Base-by-base conservation (phyloP, 495 filamentous ascomycete species). In the Cenococcum geophilum region DNA sequence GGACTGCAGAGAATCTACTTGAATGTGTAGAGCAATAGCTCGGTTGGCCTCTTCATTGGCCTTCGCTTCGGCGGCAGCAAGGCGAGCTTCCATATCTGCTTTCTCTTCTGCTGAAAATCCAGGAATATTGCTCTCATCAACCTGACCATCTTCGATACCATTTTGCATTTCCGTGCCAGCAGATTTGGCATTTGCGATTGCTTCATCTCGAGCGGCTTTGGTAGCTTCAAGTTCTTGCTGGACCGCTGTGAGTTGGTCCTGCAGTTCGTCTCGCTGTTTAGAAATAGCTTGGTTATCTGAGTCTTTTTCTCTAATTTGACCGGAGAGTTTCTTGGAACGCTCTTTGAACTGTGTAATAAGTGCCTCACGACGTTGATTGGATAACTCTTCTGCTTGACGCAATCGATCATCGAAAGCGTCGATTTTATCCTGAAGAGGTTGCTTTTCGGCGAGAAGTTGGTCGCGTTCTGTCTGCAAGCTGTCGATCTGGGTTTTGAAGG, bases 401-500 rank as follows among this genome's bases (percentile, higher is more conserved):
- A 85, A 73, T 56, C 83, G 75, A 49, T 77, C 78, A 0, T 78
- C 76, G 59, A 83, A 75, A n/a, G 68, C 65, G 27, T 76, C 73
- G 9, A 84, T 57, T 62, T 82, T 77, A 49, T 82, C 75, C 68
- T 85, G 80, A 1, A 96, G 77, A 0, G 79, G 71, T 32, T 79
- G 72, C 40, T 84, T 84, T 21, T 80, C 78, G 50, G 80, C 72
- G 43, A 82, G 73, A 25, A 88, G 77, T 32, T 85, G 74, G 68
- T 92, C 87, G 1, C 86, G 83, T 70, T 97, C 91, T 12, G 76
- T 76, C 69, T 90, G 79, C 16, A 96, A 75, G 5, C 72, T 75
- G 22, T 81, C 74, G 50, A 87, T 73, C 63, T 85, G 79, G 65
- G 85, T 82, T 72, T 92, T 96, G 57, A 97, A 76, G 60, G 83